Evolutionary conservation across 768 basidiomycete genomes (phyloP), one percentile per base, ranked within the genome.

Genomic region (Sporobolomyces phaffii): DNA sequence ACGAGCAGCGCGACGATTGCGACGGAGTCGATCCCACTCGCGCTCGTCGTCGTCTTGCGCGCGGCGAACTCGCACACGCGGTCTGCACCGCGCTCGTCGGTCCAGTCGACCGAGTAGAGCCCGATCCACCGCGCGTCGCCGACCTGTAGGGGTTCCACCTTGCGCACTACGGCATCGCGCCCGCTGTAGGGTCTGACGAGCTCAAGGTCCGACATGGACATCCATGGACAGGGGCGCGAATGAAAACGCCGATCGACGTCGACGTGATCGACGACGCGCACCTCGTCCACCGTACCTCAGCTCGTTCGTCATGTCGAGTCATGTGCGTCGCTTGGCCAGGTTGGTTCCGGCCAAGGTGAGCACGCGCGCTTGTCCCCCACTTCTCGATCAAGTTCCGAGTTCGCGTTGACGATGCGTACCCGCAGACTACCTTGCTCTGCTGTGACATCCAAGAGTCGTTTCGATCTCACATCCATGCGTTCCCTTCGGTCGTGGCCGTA

Each of bases 1-100:
- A 83, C 83, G 51, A 97, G 81, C 29, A 96, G 79, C 20, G 90
- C 85, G 7, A 94, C 79, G 44, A 96, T 84, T 7, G 90, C 87
- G 15, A 97, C 92, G 54, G 86, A 92, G 79, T 96, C 93, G 63
- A 91, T 83, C 0, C 87, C 90, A 14, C 85, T 84, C 6, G n/a
- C n/a, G n/a, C 83, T 81, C 53, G 84, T 84, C 45, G 89, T 83
- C 18, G 89, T 91, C 74, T 85, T 88, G 43, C 93, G 82, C 73
- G 89, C 86, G 14, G 92, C 92, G 63, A 81, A 86, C 78, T 96
- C 93, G 92, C 93, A 97, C 24, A 82, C 73, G 63, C 91, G 81
- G 87, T 88, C 81, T 74, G 80, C 83, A 2, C 91, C 91, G 17
- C 85, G 84, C 70, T 85, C 82, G 80, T 96, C 93, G 61, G 82